Conservation (phyloP, 176 grass and related monocot species). For the Raddia distichophylla region DNA sequence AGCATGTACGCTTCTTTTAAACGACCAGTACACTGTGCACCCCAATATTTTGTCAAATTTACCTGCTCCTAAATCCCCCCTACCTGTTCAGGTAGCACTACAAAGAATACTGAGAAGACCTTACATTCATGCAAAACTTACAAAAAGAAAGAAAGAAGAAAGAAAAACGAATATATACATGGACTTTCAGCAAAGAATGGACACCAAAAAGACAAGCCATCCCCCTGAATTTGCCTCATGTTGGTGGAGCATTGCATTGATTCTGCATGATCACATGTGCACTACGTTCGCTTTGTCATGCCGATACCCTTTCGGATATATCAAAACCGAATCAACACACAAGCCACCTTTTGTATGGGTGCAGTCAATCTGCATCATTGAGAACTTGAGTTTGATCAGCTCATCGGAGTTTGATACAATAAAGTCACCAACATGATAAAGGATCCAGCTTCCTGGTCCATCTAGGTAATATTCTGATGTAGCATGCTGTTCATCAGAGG, state of each 20-base stretch:
- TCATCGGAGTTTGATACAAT: conserved; percentile 47
- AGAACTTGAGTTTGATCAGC: conserved; percentile 78
- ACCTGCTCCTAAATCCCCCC: conserved; percentile 32
- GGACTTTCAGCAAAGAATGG: conserved; percentile 49
- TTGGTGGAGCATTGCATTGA: not conserved
- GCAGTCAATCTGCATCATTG: conserved; percentile 97
- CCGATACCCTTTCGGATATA: conserved; percentile 69
- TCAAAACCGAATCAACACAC: conserved; percentile 74
- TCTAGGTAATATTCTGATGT: conserved; percentile 71
- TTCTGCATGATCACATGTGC: conserved; percentile 43
- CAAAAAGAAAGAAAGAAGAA: conserved; percentile 30
- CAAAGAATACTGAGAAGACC: conserved; percentile 44
- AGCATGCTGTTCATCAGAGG: conserved; percentile 72
- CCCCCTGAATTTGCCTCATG: conserved; percentile 37
- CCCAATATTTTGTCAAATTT: conserved; percentile 22
- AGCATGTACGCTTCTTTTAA: conserved; percentile 39
- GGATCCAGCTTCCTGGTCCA: conserved; percentile 72
- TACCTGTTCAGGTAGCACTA: conserved; percentile 46
- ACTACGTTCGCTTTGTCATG: conserved; percentile 52
- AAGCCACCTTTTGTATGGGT: conserved; percentile 93
- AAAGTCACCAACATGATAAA: conserved; percentile 92
- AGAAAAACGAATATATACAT: conserved; percentile 47
- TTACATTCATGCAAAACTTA: conserved; percentile 55
- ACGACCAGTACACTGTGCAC: conserved; percentile 35
- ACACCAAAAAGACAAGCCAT: conserved; percentile 49